phyloP scores from a whole-genome alignment of 129 eudicot species.

The Saussurea involucrata region DNA sequence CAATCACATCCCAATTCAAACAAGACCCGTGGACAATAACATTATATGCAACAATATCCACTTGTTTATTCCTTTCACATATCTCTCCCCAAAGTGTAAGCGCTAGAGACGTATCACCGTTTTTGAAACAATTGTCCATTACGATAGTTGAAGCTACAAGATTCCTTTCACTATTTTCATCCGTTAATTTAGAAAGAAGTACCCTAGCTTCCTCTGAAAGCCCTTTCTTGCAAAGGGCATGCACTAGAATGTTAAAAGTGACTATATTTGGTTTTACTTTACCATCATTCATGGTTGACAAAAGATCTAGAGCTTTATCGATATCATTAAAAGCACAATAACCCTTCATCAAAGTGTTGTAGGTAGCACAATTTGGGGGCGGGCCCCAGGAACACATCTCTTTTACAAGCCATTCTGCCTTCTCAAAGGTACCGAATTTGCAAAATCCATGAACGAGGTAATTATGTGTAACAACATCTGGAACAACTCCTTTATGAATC shows the following conservation, averaged over 20 bases:
- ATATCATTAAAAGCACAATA: constrained; percentile 55
- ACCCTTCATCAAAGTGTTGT: constrained; percentile 75
- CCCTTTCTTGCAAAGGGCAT: constrained; percentile 68
- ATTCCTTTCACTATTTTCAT: constrained; percentile 33
- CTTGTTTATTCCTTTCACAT: constrained; percentile 18
- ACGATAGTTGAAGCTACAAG: constrained; percentile 65
- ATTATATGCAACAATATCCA: constrained; percentile 73
- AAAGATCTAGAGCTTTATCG: constrained; percentile 63
- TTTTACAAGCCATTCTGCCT: constrained; percentile 64
- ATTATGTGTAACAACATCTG: constrained; percentile 71
- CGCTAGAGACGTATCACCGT: constrained; percentile 50
- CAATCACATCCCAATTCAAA: constrained; percentile 31
- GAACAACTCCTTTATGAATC: constrained; percentile 43
- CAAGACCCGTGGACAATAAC: constrained; percentile 59
- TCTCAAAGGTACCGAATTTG: constrained; percentile 50
- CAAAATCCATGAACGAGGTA: constrained; percentile 71
- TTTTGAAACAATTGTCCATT: constrained; percentile 69
- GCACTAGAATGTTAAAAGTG: constrained; percentile 64
- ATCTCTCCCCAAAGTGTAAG: constrained; percentile 49
- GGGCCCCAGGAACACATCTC: constrained; percentile 66
- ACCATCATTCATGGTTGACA: constrained; percentile 45
- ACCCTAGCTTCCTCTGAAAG: constrained; percentile 42
- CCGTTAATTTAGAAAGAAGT: constrained; percentile 49
- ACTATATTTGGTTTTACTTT: constrained; percentile 65
- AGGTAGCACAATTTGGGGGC: constrained; percentile 69